Evolutionary conservation across 768 basidiomycete species (phyloP), one percentile per base, ranked within the genome.

Genomic region (Trametes cingulata): DNA sequence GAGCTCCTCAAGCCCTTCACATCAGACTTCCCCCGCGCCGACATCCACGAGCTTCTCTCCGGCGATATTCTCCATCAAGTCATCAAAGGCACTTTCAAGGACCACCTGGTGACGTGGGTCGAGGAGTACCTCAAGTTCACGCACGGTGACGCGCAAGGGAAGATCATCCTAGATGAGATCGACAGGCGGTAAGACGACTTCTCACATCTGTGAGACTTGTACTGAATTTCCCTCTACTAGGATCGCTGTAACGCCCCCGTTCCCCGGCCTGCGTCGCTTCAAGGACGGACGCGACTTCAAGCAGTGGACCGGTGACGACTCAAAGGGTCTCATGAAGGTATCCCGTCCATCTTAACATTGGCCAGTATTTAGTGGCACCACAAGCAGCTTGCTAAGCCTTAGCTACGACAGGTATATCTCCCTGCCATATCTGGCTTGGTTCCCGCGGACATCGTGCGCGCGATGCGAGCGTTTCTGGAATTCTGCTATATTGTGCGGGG

Each of bases 261-360:
- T 63, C 35, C 33, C 61, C 9, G 58, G 57, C 0, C 43, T 68
- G 24, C 55, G 65, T 5, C 45, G 52, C 6, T 68, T 68, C 45
- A 54, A 50, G 15, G 25, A 66, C 19, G 65, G 62, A 0, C 56
- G 67, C 14, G 55, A 36, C 29, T 66, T 65, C 61, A 67, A 65
- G 27, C 66, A 67, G 29, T 67, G 66, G 66, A 67, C 63, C 3
- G 68, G 65, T 9, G 55, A 69, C 37, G 65, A 65, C 36, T 66
- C 62, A 2, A 68, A 68, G 40, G 67, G 56, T 6, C 33, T 68
- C 6, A 67, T 67, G 65, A 67, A 67, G 59, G 67, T 66, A 42
- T 1, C 14, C 9, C 15, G 22, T 9, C 19, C 7, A 14, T 24
- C 10, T 13, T 1, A 6, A 5, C 10, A 9, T 24, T 45, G 22